Evolutionary conservation across 768 basidiomycete genomes (phyloP), one percentile per base, ranked within the genome.

Genomic region (Rickenella mellea): DNA sequence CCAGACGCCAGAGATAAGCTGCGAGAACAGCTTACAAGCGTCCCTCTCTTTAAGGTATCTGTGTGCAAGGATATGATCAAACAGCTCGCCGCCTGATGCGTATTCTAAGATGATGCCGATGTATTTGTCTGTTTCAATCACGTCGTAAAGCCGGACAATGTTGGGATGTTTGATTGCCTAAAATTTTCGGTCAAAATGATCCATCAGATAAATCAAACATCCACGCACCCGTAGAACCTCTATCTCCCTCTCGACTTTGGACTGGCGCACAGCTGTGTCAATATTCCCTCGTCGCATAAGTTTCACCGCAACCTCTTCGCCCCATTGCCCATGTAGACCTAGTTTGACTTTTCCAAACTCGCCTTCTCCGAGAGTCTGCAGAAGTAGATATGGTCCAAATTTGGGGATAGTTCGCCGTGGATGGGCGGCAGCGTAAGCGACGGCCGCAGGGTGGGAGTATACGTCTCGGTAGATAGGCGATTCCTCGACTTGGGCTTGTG

Each of bases 101-200:
- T 94, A 98, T 61, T 98, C 96, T 48, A 99, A 78, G 52, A 99
- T 94, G 57, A 99, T 99, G 27, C 96, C 96, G 54, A 99, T 98
- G 65, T 98, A 98, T 63, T 96, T 97, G 70, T 98, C 96, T 1
- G 96, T 98, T 61, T 98, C 93, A 51, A 99, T 96, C 17, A 98
- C 93, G 57, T 99, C 96, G 74, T 94, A 97, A 33, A 98, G 69
- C 8, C 92, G 82, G 27, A 98, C 96, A 62, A 99, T 98, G 61
- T 98, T 98, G 0, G 96, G 96, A 51, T 99, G 96, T 58, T 91
- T 90, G 46, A 99, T 74, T 42, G 76, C 80, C 93, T 97, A 57
- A 7, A 52, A 27, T 39, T 14, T 31, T 17, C 28, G 9, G 22
- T 25, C 32, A 32, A 43, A 32, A 44, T 28, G 39, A 15, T 48